Evolutionary conservation across 129 eudicot species (phyloP), one percentile per base, ranked within the genome.

Genomic region (Solidago caesia): DNA sequence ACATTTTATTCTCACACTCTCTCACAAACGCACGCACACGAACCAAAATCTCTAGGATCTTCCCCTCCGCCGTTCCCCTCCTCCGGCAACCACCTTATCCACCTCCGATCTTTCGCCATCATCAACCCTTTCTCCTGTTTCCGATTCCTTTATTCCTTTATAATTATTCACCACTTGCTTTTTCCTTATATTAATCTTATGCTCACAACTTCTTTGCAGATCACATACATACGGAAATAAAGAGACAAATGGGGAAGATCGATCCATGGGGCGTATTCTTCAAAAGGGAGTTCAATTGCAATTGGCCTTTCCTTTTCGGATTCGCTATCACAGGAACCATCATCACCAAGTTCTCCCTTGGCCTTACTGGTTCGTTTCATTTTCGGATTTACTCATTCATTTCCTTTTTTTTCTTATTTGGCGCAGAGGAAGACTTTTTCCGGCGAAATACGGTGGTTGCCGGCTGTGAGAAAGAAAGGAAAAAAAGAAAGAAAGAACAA

Each of bases 301-400:
- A 82, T 77, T 87, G 92, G 83, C 86, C 86, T n/a, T 82, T 82
- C 70, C 83, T 82, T 47, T 80, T 82, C 77, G 96, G 96, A 0
- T 90, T 90, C 80, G 89, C 90, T 73, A 41, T 87, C 68, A 90
- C 96, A 66, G 96, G 96, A 21, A 25, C 88, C 77, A 51, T 90
- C 78, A 81, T 90, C 83, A 85, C 90, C 79, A 90, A 90, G 79
- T 8, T 90, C 8, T 83, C 96, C 74, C 90, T 87, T 73, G 77
- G 90, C 53, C 89, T 90, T 44, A 78, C 96, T 5, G 96, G 96
- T 90, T 27, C 21, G 64, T 47, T 48, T 63, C 3, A 29, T 29
- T 49, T 46, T 43, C 15, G 21, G 21, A 21, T 21, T 21, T 21
- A 21, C 21, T 21, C 21, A 21, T 21, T 21, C 21, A 21, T 21